Percentiles rank a stretch among this genome's conserved stretches.
phyloP scores from a whole-genome alignment of 2,329 filamentous ascomycete species.

The Hirsutella rhossiliensis region DNA sequence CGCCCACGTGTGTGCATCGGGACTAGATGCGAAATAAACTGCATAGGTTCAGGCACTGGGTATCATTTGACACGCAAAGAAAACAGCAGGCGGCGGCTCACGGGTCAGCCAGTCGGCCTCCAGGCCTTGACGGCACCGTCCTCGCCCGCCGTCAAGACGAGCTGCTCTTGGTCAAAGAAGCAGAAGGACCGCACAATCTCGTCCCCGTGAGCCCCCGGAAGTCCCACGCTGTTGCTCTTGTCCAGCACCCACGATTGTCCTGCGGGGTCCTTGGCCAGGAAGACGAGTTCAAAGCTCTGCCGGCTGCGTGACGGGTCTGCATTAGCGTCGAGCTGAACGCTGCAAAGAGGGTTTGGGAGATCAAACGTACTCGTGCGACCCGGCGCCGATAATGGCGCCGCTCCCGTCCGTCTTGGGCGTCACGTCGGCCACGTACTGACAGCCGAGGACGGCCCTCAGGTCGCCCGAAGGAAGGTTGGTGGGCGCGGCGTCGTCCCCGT shows the following conservation, averaged over 20 bases:
- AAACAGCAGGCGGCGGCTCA: not conserved
- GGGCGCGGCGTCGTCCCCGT: constrained; percentile 33
- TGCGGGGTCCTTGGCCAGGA: constrained; percentile 36
- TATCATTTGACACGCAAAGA: not conserved
- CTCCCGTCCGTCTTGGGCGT: constrained; percentile 44
- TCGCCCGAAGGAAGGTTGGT: constrained; percentile 52
- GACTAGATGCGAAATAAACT: not conserved
- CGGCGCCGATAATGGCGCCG: constrained; percentile 50
- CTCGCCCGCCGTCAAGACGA: constrained; percentile 47
- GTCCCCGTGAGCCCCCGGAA: constrained; percentile 49
- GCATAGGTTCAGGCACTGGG: not conserved
- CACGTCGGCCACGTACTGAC: constrained; percentile 64
- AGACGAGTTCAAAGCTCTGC: constrained; percentile 47
- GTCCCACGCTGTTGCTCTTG: constrained; percentile 40
- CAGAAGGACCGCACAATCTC: constrained; percentile 54
- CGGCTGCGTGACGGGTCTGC: constrained; percentile 23
- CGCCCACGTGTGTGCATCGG: too few relatives aligned
- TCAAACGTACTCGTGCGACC: constrained; percentile 51
- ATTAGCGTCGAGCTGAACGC: not conserved
- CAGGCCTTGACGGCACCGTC: constrained; percentile 47
- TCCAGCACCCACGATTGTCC: constrained; percentile 40
- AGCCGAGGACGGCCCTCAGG: constrained; percentile 49
- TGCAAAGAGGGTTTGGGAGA: constrained; percentile 2
- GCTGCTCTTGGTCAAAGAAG: constrained; percentile 47
- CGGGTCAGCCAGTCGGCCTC: constrained; percentile 19